Evolutionary conservation across 805 yeast genomes (phyloP), one percentile per base, ranked within the genome.

Genomic region (Pichia californica): DNA sequence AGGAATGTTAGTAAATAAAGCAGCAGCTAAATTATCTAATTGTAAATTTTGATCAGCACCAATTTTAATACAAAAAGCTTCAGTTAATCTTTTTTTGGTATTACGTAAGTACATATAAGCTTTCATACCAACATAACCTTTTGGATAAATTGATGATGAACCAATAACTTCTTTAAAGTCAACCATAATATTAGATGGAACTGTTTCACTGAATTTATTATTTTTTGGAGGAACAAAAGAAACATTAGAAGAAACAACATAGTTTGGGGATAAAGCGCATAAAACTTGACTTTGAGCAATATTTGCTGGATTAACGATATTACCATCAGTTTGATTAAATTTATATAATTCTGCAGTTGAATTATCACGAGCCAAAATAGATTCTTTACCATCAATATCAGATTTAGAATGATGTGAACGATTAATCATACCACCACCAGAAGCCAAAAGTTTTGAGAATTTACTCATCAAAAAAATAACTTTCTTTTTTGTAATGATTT

Each of bases 1-100:
- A 1, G 95, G 89, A 37, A 88, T 74, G 53, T 87, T 82, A 54
- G 79, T 74, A 61, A 87, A 88, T 41, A 88, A 64, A 3, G 93
- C 93, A 9, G 91, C 88, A 36, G 88, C 77, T 29, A 86, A 69
- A 52, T 78, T 80, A 46, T 83, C 85, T 44, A 84, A 68, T 21
- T 76, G 72, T 21, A 78, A 66, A 36, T 74, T 78, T 40, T 77
- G 76, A 14, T 75, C 76, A 1, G 82, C 69, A 40, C 71, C 68
- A 36, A 88, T 76, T 48, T 76, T 75, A 37, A 86, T 77, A 5
- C 83, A 77, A 64, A 83, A 86, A 0, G 94, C 83, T 63, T 88
- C 95, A 0, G 95, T 82, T 43, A 88, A 66, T 51, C 84, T 69
- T 55, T 70, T 75, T 41, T 72, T 73, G 25, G 75, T 69, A 48